Percentiles rank a stretch among this genome's conserved stretches.
Evolutionary conservation across 2,329 filamentous ascomycete genomes (phyloP).

Genomic region (Colletotrichum viniferum): DNA sequence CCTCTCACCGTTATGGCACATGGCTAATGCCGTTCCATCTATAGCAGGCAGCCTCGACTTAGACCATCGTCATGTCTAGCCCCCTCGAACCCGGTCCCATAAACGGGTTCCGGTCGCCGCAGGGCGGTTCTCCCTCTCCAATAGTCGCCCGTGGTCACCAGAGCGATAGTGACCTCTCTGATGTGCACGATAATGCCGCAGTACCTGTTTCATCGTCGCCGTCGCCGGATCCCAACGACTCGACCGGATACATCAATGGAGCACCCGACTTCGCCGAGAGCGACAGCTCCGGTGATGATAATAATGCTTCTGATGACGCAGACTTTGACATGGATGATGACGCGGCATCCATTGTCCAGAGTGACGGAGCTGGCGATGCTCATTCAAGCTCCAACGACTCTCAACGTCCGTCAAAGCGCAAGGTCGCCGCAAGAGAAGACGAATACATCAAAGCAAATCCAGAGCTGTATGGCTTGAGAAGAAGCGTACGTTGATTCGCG

Average conservation of each 20-base stretch:
- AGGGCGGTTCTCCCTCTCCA: conserved; percentile 48
- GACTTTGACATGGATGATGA: conserved; percentile 77
- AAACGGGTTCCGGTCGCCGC: conserved; percentile 69
- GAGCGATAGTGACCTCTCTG: conserved; percentile 79
- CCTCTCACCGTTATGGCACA: conserved; percentile 10
- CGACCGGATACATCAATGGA: conserved; percentile 42
- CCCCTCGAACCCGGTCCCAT: conserved; percentile 64
- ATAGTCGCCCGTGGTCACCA: conserved; percentile 48
- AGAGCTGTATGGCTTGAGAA: conserved; percentile 89
- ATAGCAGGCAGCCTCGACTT: conserved; percentile 60
- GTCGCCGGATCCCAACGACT: conserved; percentile 47
- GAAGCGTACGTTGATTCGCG: conserved; percentile 72
- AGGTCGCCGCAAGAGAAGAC: conserved; percentile 71
- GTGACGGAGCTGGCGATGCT: conserved; percentile 53
- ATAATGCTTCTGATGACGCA: conserved; percentile 64
- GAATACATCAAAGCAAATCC: conserved; percentile 90
- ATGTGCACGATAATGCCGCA: conserved; percentile 65
- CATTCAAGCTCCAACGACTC: conserved; percentile 75
- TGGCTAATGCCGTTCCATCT: conserved; percentile 40
- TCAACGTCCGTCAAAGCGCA: conserved; percentile 74
- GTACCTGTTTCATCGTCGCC: conserved; percentile 48
- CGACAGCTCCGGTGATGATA: conserved; percentile 54
- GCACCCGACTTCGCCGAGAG: conserved; percentile 47
- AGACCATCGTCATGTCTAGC: conserved; percentile 68
- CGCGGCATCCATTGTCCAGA: conserved; percentile 44